Evolutionary conservation across 2,329 filamentous ascomycete genomes (phyloP), one percentile per base, ranked within the genome.

Genomic region (Monilinia fructigena): DNA sequence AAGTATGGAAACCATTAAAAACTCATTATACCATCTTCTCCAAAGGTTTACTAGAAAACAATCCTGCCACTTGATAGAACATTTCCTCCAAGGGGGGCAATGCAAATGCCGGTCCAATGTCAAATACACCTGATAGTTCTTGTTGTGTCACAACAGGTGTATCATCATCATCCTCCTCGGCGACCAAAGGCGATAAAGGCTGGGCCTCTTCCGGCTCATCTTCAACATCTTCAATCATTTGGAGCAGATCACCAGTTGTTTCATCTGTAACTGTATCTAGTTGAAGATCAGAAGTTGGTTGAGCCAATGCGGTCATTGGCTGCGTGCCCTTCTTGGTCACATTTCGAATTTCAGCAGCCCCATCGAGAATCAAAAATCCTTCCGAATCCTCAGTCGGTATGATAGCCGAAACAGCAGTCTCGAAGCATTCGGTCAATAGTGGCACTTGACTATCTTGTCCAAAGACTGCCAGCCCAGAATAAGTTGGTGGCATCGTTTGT

Each of bases 281-380:
- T 23, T 75, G 67, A 8, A 75, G 68, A 38, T 70, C 75, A 80
- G 28, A 87, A 79, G 87, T 79, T 18, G 85, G 82, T 72, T 84
- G 83, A 5, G 83, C 83, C 31, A 86, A 79, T 4, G 81, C 77
- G 1, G 85, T 77, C 2, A 82, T 79, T 3, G 80, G 79, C 40
- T 85, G 81, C 66, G 85, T 82, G 42, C 85, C 84, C 72, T 84
- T 84, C 74, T 89, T 85, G 48, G 82, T 80, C 47, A 87, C 75
- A 38, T 84, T 85, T 79, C 86, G 87, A 50, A 96, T 81, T 73
- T 91, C 89, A 18, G 92, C 91, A 0, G 86, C 82, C n/a, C 89
- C 83, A 75, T 96, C 92, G 7, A 97, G 78, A 12, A 89, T 79
- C 50, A 95, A 80, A 76, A 92, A 97, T 5, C 92, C 92, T 55